These are phyloP conservation scores for Rhodotorula sp. DNA, from an alignment of 1,284 basidiomycete species.

Conservation along the genomic window DNA sequence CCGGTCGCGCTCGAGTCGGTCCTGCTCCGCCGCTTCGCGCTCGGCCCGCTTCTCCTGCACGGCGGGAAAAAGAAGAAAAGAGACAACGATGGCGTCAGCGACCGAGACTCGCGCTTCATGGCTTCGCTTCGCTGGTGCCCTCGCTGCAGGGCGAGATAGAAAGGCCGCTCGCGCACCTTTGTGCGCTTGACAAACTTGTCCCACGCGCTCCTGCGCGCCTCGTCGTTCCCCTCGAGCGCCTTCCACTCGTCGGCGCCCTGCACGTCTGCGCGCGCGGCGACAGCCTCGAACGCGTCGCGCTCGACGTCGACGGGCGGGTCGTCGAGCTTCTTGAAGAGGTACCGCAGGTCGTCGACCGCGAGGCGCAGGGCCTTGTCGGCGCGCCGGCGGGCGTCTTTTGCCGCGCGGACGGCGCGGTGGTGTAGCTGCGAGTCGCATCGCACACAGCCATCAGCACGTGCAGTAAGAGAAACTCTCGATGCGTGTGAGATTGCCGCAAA, in stretches of 20 bases:
- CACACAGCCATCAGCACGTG: slow-evolving; percentile 1
- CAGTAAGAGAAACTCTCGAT: background rate
- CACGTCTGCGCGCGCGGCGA: slow-evolving; percentile 63
- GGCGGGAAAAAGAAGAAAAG: too few relatives aligned
- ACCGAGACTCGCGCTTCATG: too few relatives aligned
- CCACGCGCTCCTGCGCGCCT: slow-evolving; percentile 74
- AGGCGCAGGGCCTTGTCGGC: slow-evolving; percentile 81
- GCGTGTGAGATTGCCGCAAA: background rate
- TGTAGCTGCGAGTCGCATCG: slow-evolving; percentile 61
- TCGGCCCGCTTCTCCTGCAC: slow-evolving; percentile 35
- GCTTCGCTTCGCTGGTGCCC: background rate
- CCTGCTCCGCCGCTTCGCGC: slow-evolving; percentile 23
- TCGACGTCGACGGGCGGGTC: slow-evolving; percentile 70
- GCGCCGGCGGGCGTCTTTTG: slow-evolving; percentile 69
- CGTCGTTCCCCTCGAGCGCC: slow-evolving; percentile 73
- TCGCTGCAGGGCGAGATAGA: accelerated
- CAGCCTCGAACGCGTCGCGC: slow-evolving; percentile 70
- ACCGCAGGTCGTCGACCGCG: slow-evolving; percentile 90
- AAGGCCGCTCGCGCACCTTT: slow-evolving; percentile 59
- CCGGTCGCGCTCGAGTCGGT: slow-evolving; percentile 27
- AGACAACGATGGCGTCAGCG: background rate
- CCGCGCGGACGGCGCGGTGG: slow-evolving; percentile 66
- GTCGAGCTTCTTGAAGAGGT: slow-evolving; percentile 85
- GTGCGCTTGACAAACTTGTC: slow-evolving; percentile 81
- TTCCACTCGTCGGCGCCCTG: slow-evolving; percentile 78